Percentiles rank a stretch among this genome's conserved stretches.
Conservation (phyloP, 2,329 filamentous ascomycete genomes). For the Aspergillus ochraceus region DNA sequence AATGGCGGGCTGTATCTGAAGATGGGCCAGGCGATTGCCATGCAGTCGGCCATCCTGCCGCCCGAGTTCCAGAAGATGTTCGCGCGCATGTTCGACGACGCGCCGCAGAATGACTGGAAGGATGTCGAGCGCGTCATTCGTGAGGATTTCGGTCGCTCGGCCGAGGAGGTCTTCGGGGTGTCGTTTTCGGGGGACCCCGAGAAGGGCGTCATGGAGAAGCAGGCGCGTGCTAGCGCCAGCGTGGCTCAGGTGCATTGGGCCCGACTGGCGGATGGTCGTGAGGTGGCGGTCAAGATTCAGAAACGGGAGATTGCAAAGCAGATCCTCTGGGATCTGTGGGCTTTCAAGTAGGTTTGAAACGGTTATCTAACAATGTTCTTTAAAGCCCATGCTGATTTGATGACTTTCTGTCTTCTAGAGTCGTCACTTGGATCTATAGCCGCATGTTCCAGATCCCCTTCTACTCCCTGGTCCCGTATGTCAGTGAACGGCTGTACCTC, state of each 20-base stretch:
- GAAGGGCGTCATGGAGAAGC: conserved; percentile 69
- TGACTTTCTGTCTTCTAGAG: conserved; percentile 47
- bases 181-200: conserved; percentile 69
- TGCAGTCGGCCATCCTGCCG: conserved; percentile 93
- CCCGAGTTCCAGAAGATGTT: conserved; percentile 98
- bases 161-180: conserved; percentile 90
- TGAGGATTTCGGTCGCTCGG: conserved; percentile 81
- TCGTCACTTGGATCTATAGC: conserved; percentile 79
- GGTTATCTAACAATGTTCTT: not conserved
- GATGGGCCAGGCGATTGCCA: conserved; percentile 96
- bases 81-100: conserved; percentile 93
- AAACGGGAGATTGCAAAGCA: conserved; percentile 91
- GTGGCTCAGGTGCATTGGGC: conserved; percentile 99
- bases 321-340: conserved; percentile 92
- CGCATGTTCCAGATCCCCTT: conserved; percentile 91
- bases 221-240: conserved; percentile 73
- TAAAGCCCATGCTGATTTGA: conserved; percentile 10
- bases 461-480: conserved; percentile 87
- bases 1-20: conserved; percentile 97
- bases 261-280: conserved; percentile 75
- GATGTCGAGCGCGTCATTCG: conserved; percentile 82
- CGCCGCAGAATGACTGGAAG: conserved; percentile 85
- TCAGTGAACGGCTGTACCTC: conserved; percentile 84
- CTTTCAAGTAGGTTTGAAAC: conserved; percentile 68
- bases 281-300: conserved; percentile 95